Evolutionary conservation across 108 stramenopile genomes (phyloP).

Genomic region (Fragilariopsis cylindrus): DNA sequence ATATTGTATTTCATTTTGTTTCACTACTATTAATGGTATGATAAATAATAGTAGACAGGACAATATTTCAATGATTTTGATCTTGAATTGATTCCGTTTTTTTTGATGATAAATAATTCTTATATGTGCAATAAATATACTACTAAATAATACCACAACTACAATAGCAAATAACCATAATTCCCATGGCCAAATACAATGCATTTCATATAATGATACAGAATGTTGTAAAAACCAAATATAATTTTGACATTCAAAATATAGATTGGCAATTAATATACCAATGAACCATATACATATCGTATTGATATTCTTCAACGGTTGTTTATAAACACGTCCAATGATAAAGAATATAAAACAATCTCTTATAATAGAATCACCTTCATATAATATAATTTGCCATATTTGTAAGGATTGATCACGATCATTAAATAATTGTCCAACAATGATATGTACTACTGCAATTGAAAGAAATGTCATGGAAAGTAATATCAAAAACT

Average conservation of each 20-base stretch:
- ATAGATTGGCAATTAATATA: constrained; percentile 41
- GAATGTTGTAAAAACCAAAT: constrained; percentile 68
- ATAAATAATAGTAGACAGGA: constrained; percentile 44
- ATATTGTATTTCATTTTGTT: constrained; percentile 24
- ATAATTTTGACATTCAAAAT: constrained; percentile 44
- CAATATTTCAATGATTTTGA: constrained; percentile 36
- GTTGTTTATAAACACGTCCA: constrained; percentile 54
- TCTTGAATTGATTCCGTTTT: constrained; percentile 16
- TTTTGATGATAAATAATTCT: constrained; percentile 32
- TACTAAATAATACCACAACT: constrained; percentile 39
- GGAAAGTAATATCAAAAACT: constrained; percentile 55
- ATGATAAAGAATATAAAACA: constrained; percentile 66
- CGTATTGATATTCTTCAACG: constrained; percentile 24
- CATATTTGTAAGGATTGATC: constrained; percentile 44
- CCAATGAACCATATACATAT: constrained; percentile 53
- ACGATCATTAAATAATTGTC: constrained; percentile 28
- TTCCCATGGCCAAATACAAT: constrained; percentile 68
- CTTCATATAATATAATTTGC: constrained; percentile 57
- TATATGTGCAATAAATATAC: constrained; percentile 41
- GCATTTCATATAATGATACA: constrained; percentile 66
- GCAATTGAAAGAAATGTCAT: constrained; percentile 44
- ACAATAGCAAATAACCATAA: constrained; percentile 57
- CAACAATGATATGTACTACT: constrained; percentile 48
- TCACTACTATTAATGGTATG: constrained; percentile 33
- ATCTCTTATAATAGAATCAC: constrained; percentile 54